A percentile compares a stretch with the other conserved stretches of the same genome.
phyloP scores from a whole-genome alignment of 495 filamentous ascomycete species.

The Echria macrotheca region DNA sequence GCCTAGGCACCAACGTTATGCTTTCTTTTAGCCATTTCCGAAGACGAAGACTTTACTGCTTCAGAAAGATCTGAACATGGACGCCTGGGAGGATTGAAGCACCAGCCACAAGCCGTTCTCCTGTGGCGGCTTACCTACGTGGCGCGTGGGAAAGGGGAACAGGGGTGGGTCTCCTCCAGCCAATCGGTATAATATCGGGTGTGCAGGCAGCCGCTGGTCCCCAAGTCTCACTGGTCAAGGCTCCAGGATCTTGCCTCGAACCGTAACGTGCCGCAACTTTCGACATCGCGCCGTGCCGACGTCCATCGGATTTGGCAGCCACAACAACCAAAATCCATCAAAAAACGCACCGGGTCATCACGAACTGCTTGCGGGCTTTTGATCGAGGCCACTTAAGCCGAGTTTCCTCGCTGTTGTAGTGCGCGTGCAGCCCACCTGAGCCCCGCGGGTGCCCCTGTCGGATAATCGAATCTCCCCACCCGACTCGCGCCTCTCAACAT shows the following conservation, averaged over 20 bases:
- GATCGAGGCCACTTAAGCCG: slow-evolving; percentile 3
- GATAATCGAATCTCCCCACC: slow-evolving; percentile 14
- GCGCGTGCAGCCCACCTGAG: slow-evolving; percentile 5
- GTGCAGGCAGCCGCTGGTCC: neutral
- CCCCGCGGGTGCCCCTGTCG: slow-evolving; percentile 14
- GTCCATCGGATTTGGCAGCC: slow-evolving; percentile 20
- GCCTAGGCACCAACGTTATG: no score
- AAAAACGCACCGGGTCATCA: slow-evolving; percentile 15
- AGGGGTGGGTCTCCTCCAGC: no score
- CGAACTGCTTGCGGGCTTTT: neutral
- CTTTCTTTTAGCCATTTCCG: no score
- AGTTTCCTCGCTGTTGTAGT: slow-evolving; percentile 13
- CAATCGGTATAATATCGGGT: neutral
- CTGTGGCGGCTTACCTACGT: no score
- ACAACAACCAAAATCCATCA: slow-evolving; percentile 18
- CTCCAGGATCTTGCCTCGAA: slow-evolving; percentile 8
- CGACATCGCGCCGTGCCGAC: no score
- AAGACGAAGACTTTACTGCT: no score
- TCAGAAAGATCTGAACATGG: no score
- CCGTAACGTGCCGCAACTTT: slow-evolving; percentile 10
- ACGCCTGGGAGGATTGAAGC: no score
- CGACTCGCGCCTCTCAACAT: slow-evolving; percentile 40
- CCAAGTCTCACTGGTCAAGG: no score
- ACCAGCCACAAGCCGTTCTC: no score
- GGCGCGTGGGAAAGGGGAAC: no score